Percentiles rank a stretch among this genome's conserved stretches.
phyloP scores from a whole-genome alignment of 345 rosid species.

The Pelargonium nanum region DNA sequence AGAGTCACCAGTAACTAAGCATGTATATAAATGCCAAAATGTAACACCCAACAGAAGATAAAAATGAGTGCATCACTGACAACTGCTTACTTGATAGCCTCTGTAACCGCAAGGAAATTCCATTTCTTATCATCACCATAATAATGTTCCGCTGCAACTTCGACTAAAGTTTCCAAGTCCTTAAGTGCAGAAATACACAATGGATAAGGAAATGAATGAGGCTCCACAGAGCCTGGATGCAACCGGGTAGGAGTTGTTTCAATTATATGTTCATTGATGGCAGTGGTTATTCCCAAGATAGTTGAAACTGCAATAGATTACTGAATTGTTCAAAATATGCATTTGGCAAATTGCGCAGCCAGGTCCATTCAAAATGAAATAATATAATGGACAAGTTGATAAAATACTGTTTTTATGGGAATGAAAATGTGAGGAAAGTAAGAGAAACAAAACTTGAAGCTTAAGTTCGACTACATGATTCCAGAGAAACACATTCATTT shows the following conservation, averaged over 20 bases:
- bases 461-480: background rate
- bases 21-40: background rate
- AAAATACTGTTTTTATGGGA: background rate
- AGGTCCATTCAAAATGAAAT: background rate
- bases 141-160: conserved; percentile 75
- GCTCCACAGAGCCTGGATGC: conserved; percentile 24
- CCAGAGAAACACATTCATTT: background rate
- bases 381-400: background rate
- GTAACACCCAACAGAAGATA: conserved; percentile 6
- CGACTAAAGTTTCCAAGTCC: conserved; percentile 84
- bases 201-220: conserved; percentile 53
- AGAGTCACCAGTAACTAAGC: conserved; percentile 10
- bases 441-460: background rate
- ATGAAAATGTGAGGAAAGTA: background rate
- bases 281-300: conserved; percentile 71
- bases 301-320: conserved; percentile 61
- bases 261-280: conserved; percentile 73
- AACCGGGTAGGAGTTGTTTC: conserved; percentile 44
- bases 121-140: conserved; percentile 70
- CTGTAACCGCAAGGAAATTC: conserved; percentile 73
- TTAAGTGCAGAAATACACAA: conserved; percentile 66
- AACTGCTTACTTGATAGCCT: conserved; percentile 64
- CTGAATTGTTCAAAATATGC: background rate
- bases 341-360: background rate
- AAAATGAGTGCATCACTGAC: background rate